These are phyloP conservation scores for Plantago elongata DNA, from an alignment of 257 asterid species.

Conservation along the genomic window DNA sequence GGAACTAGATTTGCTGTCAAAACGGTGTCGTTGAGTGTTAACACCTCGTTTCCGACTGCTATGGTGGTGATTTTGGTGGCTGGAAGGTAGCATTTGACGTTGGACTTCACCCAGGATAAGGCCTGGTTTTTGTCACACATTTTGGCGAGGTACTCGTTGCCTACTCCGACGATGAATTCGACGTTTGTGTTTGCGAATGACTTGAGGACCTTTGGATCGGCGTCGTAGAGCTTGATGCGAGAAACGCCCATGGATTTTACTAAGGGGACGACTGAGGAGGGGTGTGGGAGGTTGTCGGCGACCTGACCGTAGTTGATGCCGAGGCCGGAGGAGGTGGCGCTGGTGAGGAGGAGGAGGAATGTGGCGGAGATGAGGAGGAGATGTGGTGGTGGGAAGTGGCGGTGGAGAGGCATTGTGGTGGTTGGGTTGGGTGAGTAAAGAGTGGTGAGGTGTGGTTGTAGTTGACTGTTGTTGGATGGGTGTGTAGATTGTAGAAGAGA, in stretches of 20 bases:
- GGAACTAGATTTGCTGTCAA: conserved; percentile 58
- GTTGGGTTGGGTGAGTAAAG: not conserved
- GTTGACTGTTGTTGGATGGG: not conserved
- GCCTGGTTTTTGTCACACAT: conserved; percentile 59
- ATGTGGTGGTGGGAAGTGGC: not conserved
- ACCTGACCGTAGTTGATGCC: conserved; percentile 88
- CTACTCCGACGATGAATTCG: conserved; percentile 66
- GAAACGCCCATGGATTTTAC: conserved; percentile 68
- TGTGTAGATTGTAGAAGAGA: no score
- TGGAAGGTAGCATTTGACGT: conserved; percentile 57
- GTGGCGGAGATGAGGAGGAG: not conserved
- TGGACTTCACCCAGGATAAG: conserved; percentile 55
- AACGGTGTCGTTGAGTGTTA: conserved; percentile 55
- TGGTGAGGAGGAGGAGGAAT: not conserved
- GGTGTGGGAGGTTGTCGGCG: conserved; percentile 78
- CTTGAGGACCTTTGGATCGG: conserved; percentile 61
- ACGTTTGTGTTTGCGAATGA: conserved; percentile 80
- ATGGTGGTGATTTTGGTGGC: conserved; percentile 66
- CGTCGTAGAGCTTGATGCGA: conserved; percentile 76
- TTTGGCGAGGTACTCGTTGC: conserved; percentile 48
- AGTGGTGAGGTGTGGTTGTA: not conserved
- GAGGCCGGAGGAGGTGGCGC: conserved; percentile 25
- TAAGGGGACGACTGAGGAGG: conserved; percentile 53
- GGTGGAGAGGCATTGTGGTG: not conserved
- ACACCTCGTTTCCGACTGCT: conserved; percentile 78